Conservation (phyloP, 768 basidiomycete species). For the Mycena metata region DNA sequence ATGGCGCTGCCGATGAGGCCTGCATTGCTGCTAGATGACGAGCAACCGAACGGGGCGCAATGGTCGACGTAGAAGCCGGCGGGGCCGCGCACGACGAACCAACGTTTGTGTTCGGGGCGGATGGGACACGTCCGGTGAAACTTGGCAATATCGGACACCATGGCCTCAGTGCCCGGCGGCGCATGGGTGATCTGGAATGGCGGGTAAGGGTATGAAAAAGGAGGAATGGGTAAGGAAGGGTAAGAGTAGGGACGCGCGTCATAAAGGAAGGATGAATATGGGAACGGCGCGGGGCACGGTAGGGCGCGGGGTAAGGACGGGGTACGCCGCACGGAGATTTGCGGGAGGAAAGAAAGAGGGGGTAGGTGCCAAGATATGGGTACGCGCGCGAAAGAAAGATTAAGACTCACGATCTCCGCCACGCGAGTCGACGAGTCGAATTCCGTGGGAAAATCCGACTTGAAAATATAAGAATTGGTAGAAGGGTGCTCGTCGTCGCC, state of each 20-base stretch:
- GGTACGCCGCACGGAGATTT: no score
- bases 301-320: no score
- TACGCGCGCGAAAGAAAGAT: no score
- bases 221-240: not conserved
- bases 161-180: slow-evolving; percentile 6
- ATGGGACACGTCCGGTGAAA: slow-evolving; percentile 53
- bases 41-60: slow-evolving; percentile 45
- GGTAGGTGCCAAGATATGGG: no score
- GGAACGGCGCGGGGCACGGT: no score
- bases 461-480: slow-evolving; percentile 35
- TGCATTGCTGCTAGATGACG: slow-evolving; percentile 47
- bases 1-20: slow-evolving; percentile 47
- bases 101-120: slow-evolving; percentile 48
- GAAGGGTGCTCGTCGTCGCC: slow-evolving; percentile 7
- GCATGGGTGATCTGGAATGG: slow-evolving; percentile 22
- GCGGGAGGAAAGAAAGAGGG: not conserved
- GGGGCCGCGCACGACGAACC: slow-evolving; percentile 47
- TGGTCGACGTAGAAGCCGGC: slow-evolving; percentile 50
- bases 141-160: slow-evolving; percentile 46
- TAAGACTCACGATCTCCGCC: slow-evolving; percentile 33
- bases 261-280: not conserved
- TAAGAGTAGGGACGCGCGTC: not conserved
- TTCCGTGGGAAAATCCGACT: slow-evolving; percentile 37
- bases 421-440: slow-evolving; percentile 29
- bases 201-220: not conserved